Percentiles rank a stretch among this genome's conserved stretches.
phyloP scores from a whole-genome alignment of 176 grass and related monocot species.

The Oryza meyeriana region DNA sequence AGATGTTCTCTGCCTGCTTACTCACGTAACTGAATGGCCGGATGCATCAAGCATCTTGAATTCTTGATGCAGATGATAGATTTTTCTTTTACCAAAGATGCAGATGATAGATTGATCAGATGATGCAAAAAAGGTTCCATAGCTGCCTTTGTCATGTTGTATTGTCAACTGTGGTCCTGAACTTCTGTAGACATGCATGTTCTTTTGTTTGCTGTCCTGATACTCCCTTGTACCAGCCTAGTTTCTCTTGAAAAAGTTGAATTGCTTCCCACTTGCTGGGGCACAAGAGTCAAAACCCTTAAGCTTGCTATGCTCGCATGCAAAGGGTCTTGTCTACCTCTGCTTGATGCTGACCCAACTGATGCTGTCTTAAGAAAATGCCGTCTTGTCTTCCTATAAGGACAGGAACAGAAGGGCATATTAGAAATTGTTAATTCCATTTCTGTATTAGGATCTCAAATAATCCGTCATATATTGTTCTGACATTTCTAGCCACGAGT shows the following conservation, averaged over 20 bases:
- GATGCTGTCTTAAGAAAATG: background rate
- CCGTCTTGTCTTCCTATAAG: background rate
- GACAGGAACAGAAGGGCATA: background rate
- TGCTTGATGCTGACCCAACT: background rate
- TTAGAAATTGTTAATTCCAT: background rate
- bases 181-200: background rate
- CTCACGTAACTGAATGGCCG: too few species aligned
- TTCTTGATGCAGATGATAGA: too few species aligned
- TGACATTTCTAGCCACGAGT: background rate
- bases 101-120: too few species aligned
- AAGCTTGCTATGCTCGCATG: background rate
- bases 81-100: too few species aligned
- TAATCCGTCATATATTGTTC: constrained; percentile 3
- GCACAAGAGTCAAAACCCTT: background rate
- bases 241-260: background rate
- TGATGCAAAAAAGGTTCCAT: background rate
- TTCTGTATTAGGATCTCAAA: background rate
- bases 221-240: too few species aligned
- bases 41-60: too few species aligned
- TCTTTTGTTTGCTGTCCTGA: background rate
- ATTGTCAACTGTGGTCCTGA: background rate
- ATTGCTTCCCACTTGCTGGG: background rate
- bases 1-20: background rate
- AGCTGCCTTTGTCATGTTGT: background rate
- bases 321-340: background rate